These are phyloP conservation scores for Syncephalis plumigaleata DNA, from an alignment of 371 early-diverging fungal species.

Conservation along the genomic window DNA sequence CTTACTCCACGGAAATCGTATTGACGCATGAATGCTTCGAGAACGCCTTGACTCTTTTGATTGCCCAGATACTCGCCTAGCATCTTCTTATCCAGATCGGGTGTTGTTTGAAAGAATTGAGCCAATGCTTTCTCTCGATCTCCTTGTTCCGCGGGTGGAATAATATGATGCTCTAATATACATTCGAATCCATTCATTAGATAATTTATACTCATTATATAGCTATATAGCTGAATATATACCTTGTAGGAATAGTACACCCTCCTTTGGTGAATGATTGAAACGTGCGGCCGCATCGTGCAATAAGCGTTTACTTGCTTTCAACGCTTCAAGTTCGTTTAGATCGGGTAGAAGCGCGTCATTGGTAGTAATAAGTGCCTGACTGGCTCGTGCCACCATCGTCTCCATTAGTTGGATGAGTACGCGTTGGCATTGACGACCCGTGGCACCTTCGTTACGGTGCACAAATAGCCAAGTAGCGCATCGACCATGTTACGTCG, in stretches of 20 bases:
- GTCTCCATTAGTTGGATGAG: slow-evolving; percentile 6
- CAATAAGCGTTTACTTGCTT: slow-evolving; percentile 48
- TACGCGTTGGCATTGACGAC: slow-evolving; percentile 5
- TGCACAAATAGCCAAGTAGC: neutral
- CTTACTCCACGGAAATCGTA: slow-evolving; percentile 45
- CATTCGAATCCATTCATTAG: slow-evolving; percentile 28
- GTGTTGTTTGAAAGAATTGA: slow-evolving; percentile 47
- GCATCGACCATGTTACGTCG: neutral
- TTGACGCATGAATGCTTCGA: slow-evolving; percentile 61
- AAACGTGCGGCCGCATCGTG: slow-evolving; percentile 61
- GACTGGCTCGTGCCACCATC: slow-evolving; percentile 11
- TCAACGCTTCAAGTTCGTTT: neutral
- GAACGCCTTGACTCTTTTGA: slow-evolving; percentile 51
- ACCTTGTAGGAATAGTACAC: slow-evolving; percentile 48
- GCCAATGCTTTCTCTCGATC: slow-evolving; percentile 40
- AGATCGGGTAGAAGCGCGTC: no score
- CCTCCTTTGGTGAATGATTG: slow-evolving; percentile 72
- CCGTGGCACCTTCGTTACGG: slow-evolving; percentile 5
- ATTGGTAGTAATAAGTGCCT: no score
- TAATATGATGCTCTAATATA: slow-evolving; percentile 35
- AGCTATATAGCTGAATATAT: no score
- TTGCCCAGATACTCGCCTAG: slow-evolving; percentile 82
- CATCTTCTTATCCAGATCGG: slow-evolving; percentile 53
- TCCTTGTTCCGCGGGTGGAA: slow-evolving; percentile 17
- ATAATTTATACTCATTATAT: neutral